Percentiles rank a stretch among this genome's conserved stretches.
These are phyloP conservation scores for Citrus maxima DNA, from an alignment of 345 rosid genomes.

Conservation along the genomic window DNA sequence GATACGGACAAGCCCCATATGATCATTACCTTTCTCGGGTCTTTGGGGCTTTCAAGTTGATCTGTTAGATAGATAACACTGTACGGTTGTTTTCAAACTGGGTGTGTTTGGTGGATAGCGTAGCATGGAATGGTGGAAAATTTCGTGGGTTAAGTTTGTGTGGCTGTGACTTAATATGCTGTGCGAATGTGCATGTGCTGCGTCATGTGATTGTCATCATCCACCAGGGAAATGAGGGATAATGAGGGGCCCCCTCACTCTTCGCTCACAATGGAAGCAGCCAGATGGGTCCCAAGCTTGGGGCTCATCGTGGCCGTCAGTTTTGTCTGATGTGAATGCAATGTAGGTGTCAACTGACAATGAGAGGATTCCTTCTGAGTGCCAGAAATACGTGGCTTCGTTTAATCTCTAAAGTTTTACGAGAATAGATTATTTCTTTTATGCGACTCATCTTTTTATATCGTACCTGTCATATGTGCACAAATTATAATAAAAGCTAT, in stretches of 20 bases:
- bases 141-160: neutral
- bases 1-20: neutral
- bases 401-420: slow-evolving; percentile 18
- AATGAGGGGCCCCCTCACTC: neutral
- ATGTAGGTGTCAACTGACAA: slow-evolving; percentile 37
- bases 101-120: neutral
- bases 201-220: slow-evolving; percentile 24
- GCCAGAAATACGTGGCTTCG: slow-evolving; percentile 12
- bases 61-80: slow-evolving; percentile 12
- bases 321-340: slow-evolving; percentile 33
- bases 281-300: slow-evolving; percentile 1
- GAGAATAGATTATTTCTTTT: neutral
- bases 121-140: neutral
- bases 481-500: too few species aligned
- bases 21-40: neutral
- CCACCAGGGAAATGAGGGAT: slow-evolving; percentile 13
- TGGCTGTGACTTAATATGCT: neutral
- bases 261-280: neutral
- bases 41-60: slow-evolving; percentile 5
- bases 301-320: slow-evolving; percentile 22
- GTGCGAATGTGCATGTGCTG: slow-evolving; percentile 12
- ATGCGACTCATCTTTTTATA: neutral
- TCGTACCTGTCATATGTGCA: neutral
- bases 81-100: slow-evolving; percentile 21
- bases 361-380: neutral